phyloP scores from a whole-genome alignment of 805 yeast genomes.

The Barnettozyma salicaria region DNA sequence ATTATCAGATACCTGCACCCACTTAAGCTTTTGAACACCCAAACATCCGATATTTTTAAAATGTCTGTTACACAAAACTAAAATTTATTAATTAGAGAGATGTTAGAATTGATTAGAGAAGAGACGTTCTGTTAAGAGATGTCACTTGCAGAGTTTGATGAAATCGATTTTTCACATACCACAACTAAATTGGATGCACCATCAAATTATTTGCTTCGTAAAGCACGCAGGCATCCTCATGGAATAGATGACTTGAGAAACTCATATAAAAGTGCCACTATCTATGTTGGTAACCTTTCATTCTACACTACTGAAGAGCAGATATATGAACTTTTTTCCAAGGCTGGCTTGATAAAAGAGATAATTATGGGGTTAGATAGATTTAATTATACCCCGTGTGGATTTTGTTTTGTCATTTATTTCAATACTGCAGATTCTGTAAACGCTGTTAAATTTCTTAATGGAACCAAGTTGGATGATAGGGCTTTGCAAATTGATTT shows the following conservation, averaged over 20 bases:
- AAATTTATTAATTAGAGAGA: too few relatives aligned
- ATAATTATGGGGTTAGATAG: slow-evolving; percentile 95
- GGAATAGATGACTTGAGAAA: slow-evolving; percentile 60
- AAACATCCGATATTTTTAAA: too few relatives aligned
- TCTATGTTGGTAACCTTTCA: slow-evolving; percentile 87
- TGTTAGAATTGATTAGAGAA: too few relatives aligned
- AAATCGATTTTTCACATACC: slow-evolving; percentile 53
- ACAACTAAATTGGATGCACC: slow-evolving; percentile 67
- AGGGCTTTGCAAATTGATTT: slow-evolving; percentile 77
- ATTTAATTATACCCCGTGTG: slow-evolving; percentile 88
- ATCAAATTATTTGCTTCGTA: slow-evolving; percentile 58
- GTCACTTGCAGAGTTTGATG: slow-evolving; percentile 46
- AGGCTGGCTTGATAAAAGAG: slow-evolving; percentile 63
- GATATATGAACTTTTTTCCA: slow-evolving; percentile 77
- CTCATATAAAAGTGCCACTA: slow-evolving; percentile 63
- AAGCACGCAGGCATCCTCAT: slow-evolving; percentile 43
- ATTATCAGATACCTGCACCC: too few relatives aligned
- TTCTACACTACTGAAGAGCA: slow-evolving; percentile 95
- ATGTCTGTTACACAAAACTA: too few relatives aligned
- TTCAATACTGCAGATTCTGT: slow-evolving; percentile 63
- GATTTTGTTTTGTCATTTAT: slow-evolving; percentile 90
- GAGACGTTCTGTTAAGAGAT: too few relatives aligned
- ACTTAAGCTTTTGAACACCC: too few relatives aligned
- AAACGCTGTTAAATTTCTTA: slow-evolving; percentile 75
- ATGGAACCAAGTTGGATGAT: slow-evolving; percentile 80